Evolutionary conservation across 2,329 filamentous ascomycete genomes (phyloP), one percentile per base, ranked within the genome.

Genomic region (Clarireedia homoeocarpa): DNA sequence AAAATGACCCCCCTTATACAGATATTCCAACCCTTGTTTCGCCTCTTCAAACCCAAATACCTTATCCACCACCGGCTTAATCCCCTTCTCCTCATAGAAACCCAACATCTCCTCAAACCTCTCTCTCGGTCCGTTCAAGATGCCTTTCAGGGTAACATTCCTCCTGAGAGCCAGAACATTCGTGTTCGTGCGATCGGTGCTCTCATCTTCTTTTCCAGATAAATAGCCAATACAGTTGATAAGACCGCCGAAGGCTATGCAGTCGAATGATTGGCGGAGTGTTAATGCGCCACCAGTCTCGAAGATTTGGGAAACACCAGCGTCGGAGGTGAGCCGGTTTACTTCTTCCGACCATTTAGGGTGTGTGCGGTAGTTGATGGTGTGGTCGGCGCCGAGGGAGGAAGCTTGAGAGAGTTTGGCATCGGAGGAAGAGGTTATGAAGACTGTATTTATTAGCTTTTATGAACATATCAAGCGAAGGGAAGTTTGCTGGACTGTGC

Each of bases 121-220:
- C 48, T 76, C 73, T 55, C 75, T 76, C 0, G 84, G 82, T 0
- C 84, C 84, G 66, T 86, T 85, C 27, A 86, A 63, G 6, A 86
- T 77, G 0, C 84, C 75, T 63, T 75, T 75, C 51, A 78, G 66
- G 34, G 75, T 77, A 14, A 75, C 73, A 58, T 77, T 77, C 57
- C 55, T 53, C 54, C 72, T 61, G 59, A 76, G 59, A n/a, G 75
- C 75, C 54, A 78, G 70, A 27, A 86, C 70, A 62, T 86, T 86
- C 14, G 83, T 77, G 60, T 85, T 84, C 6, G 78, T 71, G 46
- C 79, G 67, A 66, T 82, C 79, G 0, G 74, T 77, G 4, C 71
- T 68, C 0, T 73, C 74, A 62, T 85, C 82, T 58, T 80, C 72
- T 67, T 86, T 75, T 10, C 77, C 77, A 1, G 72, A 73, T 1